A percentile compares a stretch with the other conserved stretches of the same genome.
Conservation (phyloP, 2,329 filamentous ascomycete genomes). For the Colletotrichum melonis region DNA sequence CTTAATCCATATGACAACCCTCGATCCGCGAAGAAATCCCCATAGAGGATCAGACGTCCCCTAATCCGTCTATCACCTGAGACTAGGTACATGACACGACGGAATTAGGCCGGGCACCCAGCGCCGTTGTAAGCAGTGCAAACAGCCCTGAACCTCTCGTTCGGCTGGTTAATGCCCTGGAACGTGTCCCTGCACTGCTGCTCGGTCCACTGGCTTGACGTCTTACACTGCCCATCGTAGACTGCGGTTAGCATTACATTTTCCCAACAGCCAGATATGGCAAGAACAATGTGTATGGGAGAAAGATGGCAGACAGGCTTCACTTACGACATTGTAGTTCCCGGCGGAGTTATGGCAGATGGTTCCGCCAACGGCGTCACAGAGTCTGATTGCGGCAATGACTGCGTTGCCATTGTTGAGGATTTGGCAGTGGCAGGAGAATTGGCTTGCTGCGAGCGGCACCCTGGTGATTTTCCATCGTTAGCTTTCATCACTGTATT, state of each 20-base stretch:
- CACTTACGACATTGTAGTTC: background rate
- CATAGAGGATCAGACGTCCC: background rate
- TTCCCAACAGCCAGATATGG: too few relatives aligned
- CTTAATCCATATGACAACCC: background rate
- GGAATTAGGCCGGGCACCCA: background rate
- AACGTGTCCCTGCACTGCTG: background rate
- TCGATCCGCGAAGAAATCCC: background rate
- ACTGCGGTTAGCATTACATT: background rate
- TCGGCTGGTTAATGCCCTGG: background rate
- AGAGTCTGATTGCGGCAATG: background rate
- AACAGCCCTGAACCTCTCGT: background rate
- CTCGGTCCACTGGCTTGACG: background rate
- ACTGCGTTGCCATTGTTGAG: background rate
- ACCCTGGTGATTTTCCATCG: background rate
- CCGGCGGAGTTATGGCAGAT: background rate
- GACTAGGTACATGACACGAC: background rate
- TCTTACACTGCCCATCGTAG: background rate
- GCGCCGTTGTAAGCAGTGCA: background rate
- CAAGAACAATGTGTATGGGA: too few relatives aligned
- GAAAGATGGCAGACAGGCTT: background rate
- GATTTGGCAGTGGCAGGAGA: background rate
- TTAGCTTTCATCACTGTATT: background rate
- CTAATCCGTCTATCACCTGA: background rate
- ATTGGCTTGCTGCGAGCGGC: background rate
- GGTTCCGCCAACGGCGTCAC: background rate